Base-by-base conservation (phyloP, 2,329 filamentous ascomycete species). In the Colletotrichum sp. region DNA sequence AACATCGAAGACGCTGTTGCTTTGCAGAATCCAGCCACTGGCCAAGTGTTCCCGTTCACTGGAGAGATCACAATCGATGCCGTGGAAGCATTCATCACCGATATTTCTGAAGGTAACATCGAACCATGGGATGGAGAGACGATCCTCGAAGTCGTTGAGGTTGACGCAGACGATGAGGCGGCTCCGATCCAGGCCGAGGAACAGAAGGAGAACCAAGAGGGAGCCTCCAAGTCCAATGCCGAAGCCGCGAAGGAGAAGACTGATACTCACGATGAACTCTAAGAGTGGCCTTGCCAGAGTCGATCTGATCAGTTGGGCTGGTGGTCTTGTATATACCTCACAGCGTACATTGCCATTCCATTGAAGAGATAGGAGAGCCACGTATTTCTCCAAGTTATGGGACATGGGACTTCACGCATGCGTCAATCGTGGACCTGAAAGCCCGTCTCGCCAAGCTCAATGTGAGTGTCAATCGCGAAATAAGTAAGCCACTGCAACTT, bases 11-110 rank as follows among this genome's bases (percentile, higher is more conserved):
- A 82, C 9, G 85, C 83, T 1, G 76, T 89, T 12, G 83, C 86
- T 3, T 83, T 90, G 13, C 85, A 87, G 68, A 88, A 88, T 69
- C 85, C 86, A 2, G 82, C 82, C 79, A 85, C 82, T 52, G 87
- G 87, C 0, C 84, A 88, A 69, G 82, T 86, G 0, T 90, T 87
- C 76, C 87, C 86, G 0, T 76, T 84, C 65, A 76, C 76, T 7
- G 78, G 75, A 5, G 77, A 73, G 64, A 81, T 88, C 24, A 81
- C 82, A 0, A 77, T 84, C 0, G 82, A 82, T 15, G 79, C 77
- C 1, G 81, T 90, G 8, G 87, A 87, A 48, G 77, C 74, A 2
- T 90, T 89, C 74, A 82, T 90, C 55, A 79, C 83, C 75, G 85
- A 86, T 70, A 88, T 90, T 65, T 86, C 86, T 3, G 81, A 85